Base-by-base conservation (phyloP, 2,329 filamentous ascomycete genomes). In the Capronia coronata region DNA sequence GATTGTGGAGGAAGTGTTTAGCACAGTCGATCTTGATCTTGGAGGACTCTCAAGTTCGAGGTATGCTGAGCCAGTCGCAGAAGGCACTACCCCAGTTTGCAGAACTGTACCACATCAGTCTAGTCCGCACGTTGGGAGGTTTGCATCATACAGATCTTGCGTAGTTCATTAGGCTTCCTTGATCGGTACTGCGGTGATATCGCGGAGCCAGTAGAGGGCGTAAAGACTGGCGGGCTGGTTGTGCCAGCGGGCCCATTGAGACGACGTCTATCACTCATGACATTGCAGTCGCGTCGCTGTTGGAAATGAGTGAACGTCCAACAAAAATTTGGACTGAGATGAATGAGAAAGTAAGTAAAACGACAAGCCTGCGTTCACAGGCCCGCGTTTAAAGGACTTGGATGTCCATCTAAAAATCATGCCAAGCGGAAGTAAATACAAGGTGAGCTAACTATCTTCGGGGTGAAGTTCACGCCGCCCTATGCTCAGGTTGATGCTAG, bases 81-180 rank as follows among this genome's bases (percentile, higher is more conserved):
- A 94, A 14, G 93, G 91, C 0, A 93, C 90, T 3, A 97, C 79
- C 19, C 89, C 89, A 7, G 91, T 96, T 67, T 93, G 89, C 38
- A 97, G 75, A 66, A 91, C 89, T 94, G 56, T 14, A 34, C 22
- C 22, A 42, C 29, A 35, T 50, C 18, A 48, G 21, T 32, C 21
- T 18, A 29, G 47, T 41, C 25, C 29, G 40, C 25, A n/a, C 35
- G 30, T 25, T 40, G 27, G 29, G 13, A 18, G 23, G 29, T 8
- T 25, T 2, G n/a, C 22, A 48, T 73, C 84, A 67, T 77, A 93
- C 88, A 96, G 69, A 94, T 87, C 70, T 88, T 90, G 63, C 91
- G 80, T 56, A 93, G 79, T 59, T 83, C 79, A 70, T 86, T 81
- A 43, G 82, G 73, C 49, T 79, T 75, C 65, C 87, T 78, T 48